These are phyloP conservation scores for Flueggea neowawraea DNA, from an alignment of 441 rosid genomes.

Conservation along the genomic window DNA sequence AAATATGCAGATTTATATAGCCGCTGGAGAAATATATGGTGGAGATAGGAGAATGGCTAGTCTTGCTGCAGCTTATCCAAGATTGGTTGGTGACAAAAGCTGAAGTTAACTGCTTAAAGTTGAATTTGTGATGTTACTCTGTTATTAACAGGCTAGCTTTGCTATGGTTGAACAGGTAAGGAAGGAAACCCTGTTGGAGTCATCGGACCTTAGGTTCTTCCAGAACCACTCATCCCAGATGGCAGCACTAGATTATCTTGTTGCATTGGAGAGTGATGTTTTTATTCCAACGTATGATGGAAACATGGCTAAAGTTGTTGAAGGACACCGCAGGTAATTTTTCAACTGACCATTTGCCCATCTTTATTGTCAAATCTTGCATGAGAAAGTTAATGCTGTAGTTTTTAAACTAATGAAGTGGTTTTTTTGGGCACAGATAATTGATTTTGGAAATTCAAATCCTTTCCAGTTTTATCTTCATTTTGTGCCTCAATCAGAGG, in stretches of 20 bases:
- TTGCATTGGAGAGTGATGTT: constrained; percentile 85
- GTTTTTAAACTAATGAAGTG: constrained; percentile 6
- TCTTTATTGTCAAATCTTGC: not conserved
- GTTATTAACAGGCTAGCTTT: constrained; percentile 5
- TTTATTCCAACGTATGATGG: constrained; percentile 94
- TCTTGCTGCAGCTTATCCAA: constrained; percentile 68
- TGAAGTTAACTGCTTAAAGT: constrained; percentile 6
- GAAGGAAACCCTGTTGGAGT: constrained; percentile 76
- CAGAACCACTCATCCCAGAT: constrained; percentile 95
- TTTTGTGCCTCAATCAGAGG: constrained; percentile 9
- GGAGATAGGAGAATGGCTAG: constrained; percentile 74
- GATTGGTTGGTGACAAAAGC: constrained; percentile 50
- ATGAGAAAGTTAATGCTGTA: not conserved
- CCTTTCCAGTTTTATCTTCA: constrained; percentile 11
- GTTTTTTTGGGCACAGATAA: constrained; percentile 15
- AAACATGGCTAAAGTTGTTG: constrained; percentile 97
- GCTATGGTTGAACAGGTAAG: constrained; percentile 57
- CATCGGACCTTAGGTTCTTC: constrained; percentile 74
- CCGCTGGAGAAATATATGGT: constrained; percentile 95
- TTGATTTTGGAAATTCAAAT: constrained; percentile 15
- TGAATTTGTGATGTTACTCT: not conserved
- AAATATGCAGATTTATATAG: constrained; percentile 75
- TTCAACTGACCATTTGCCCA: not conserved
- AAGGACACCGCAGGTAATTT: constrained; percentile 91
- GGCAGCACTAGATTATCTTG: constrained; percentile 95